Evolutionary conservation across 495 filamentous ascomycete genomes (phyloP), one percentile per base, ranked within the genome.

Genomic region (Podospora comata): DNA sequence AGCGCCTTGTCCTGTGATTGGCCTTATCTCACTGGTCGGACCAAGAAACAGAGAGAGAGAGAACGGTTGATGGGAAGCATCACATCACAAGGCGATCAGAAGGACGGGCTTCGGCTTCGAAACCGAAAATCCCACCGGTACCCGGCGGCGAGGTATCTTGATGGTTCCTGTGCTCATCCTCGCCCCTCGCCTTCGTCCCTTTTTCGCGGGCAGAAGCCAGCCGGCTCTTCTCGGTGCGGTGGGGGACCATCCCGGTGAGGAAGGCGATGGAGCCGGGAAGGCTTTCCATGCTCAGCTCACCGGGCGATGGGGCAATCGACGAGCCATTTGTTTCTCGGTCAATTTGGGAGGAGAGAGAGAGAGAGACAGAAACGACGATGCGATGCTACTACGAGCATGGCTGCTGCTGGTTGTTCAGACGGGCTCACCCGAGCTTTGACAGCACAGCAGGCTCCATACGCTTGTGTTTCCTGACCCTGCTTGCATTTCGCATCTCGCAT

Each of bases 251-350:
- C 65, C 65, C 62, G 56, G 69, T 59, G 65, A 67, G 34, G 39
- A 48, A 13, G 13, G 5, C n/a, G 13, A 65, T 67, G 69, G 69
- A 67, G 69, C 55, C 65, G 56, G 65, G 30, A 58, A 59, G 65
- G 27, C 34, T 23, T 32, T n/a, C 27, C 65, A 23, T 23, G 23
- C 23, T 7, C 64, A 64, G 65, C 56, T 65, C 65, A 60, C 65
- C 65, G 65, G 65, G 20, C 56, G 56, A 67, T 67, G 68, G 68
- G 57, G 64, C 59, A 65, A 67, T 23, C 65, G 61, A 61, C 59
- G 68, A 70, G 68, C 68, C 61, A 70, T 70, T 70, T 70, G 32
- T 67, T 70, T 64, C n/a, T 67, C 61, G 60, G 18, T 67, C 65
- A 67, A 70, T 70, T 60, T 59, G 64, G 67, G 30, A 18, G 16